Conservation (phyloP, 139 green algal genomes). For the Chlorella sorokiniana region DNA sequence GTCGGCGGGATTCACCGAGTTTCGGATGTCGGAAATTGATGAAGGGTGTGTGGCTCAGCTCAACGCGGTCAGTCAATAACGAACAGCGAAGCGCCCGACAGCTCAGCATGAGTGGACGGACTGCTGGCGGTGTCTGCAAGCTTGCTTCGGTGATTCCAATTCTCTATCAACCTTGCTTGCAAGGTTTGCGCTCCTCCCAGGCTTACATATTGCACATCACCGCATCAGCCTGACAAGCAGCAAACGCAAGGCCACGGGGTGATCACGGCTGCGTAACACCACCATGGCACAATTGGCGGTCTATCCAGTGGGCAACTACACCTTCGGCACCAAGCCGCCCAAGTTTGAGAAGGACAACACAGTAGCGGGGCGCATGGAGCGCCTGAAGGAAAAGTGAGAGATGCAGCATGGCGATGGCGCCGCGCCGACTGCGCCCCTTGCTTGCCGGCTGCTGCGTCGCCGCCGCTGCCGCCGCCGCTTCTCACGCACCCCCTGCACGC, state of each 20-base stretch:
- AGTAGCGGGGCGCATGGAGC: conserved; percentile 61
- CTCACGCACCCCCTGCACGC: background rate
- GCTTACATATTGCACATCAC: no score
- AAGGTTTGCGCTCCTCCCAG: no score
- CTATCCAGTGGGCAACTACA: conserved; percentile 87
- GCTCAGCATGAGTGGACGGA: no score
- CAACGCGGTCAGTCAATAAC: no score
- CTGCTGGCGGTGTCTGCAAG: no score
- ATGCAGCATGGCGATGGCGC: background rate
- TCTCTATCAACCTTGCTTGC: no score
- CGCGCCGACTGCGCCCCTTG: background rate
- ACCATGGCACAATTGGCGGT: conserved; percentile 56
- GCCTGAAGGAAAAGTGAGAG: conserved; percentile 82
- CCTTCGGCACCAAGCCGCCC: conserved; percentile 83
- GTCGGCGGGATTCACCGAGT: no score
- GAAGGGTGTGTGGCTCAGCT: no score
- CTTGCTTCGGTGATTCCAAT: no score
- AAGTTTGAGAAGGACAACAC: conserved; percentile 82
- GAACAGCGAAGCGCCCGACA: no score
- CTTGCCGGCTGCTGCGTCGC: background rate
- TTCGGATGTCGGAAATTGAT: no score
- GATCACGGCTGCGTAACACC: background rate
- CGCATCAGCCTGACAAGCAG: background rate
- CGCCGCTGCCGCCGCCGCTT: background rate
- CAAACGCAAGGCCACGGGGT: background rate